phyloP scores from a whole-genome alignment of 306 rosid species.

The Gleditsia sinensis region DNA sequence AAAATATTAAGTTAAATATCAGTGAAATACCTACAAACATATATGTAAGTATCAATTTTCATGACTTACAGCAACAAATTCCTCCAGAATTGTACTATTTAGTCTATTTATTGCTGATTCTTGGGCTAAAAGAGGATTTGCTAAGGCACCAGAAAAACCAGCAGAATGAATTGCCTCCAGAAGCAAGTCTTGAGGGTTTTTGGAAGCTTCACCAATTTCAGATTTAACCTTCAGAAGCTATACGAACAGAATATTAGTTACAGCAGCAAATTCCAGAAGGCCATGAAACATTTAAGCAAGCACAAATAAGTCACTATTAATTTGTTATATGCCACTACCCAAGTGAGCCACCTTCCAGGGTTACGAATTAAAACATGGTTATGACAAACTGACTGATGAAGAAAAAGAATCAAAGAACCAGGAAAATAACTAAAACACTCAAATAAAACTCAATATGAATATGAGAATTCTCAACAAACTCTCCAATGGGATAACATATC shows the following conservation, averaged over 20 bases:
- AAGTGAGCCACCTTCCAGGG: constrained; percentile 5
- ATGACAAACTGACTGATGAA: neutral
- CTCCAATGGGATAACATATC: neutral
- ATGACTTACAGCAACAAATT: constrained; percentile 84
- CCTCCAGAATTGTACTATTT: constrained; percentile 69
- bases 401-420: neutral
- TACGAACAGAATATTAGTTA: constrained; percentile 28
- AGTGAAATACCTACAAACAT: constrained; percentile 1
- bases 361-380: neutral
- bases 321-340: constrained; percentile 1
- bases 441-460: neutral
- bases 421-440: neutral
- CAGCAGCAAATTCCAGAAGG: constrained; percentile 9
- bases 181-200: constrained; percentile 81
- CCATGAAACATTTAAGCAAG: constrained; percentile 23
- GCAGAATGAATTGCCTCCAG: constrained; percentile 87
- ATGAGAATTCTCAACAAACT: neutral
- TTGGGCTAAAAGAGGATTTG: constrained; percentile 78
- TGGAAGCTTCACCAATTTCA: constrained; percentile 77
- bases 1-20: constrained; percentile 18
- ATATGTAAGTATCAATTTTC: constrained; percentile 10
- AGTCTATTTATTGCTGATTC: constrained; percentile 66
- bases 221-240: constrained; percentile 78
- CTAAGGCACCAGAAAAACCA: constrained; percentile 91
- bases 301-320: neutral